Conservation (phyloP, 2,329 filamentous ascomycete genomes). For the Hymenoscyphus fructigenus region DNA sequence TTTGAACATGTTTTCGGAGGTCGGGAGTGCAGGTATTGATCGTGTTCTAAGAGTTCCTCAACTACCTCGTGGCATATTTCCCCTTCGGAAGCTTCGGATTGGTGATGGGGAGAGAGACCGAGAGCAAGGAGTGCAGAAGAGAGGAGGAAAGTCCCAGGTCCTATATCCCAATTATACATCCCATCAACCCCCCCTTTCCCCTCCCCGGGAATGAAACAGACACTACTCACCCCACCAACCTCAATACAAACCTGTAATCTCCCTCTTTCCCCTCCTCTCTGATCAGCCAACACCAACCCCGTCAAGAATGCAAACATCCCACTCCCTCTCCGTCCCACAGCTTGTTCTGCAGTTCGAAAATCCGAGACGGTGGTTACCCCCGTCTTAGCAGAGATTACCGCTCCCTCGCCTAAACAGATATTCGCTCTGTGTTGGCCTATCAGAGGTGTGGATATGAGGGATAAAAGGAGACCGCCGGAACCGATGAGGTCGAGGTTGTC, state of each 20-base stretch:
- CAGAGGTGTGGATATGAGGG: no score
- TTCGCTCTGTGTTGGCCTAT: no score
- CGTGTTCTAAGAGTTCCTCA: slow-evolving; percentile 32
- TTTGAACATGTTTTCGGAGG: slow-evolving; percentile 35
- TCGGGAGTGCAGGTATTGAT: slow-evolving; percentile 30
- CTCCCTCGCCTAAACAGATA: slow-evolving; percentile 37
- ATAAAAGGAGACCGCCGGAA: slow-evolving; percentile 35
- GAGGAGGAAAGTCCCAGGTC: slow-evolving; percentile 37
- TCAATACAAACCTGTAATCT: slow-evolving; percentile 37
- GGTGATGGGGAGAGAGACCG: slow-evolving; percentile 32
- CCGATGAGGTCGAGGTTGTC: slow-evolving; percentile 37
- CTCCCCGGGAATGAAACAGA: slow-evolving; percentile 35
- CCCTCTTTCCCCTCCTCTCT: no score
- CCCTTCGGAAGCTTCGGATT: slow-evolving; percentile 27
- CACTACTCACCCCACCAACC: slow-evolving; percentile 35
- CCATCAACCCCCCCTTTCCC: slow-evolving; percentile 36
- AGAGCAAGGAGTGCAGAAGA: no score
- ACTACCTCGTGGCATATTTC: slow-evolving; percentile 35
- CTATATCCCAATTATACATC: slow-evolving; percentile 38
- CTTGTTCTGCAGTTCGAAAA: slow-evolving; percentile 37
- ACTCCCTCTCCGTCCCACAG: slow-evolving; percentile 37
- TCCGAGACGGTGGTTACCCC: slow-evolving; percentile 37
- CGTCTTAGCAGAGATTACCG: slow-evolving; percentile 37
- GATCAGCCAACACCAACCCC: slow-evolving; percentile 29
- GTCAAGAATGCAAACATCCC: slow-evolving; percentile 36